A percentile compares a stretch with the other conserved stretches of the same genome.
These are phyloP conservation scores for Euphorbia pulcherrima DNA, from an alignment of 345 rosid genomes.

Conservation along the genomic window DNA sequence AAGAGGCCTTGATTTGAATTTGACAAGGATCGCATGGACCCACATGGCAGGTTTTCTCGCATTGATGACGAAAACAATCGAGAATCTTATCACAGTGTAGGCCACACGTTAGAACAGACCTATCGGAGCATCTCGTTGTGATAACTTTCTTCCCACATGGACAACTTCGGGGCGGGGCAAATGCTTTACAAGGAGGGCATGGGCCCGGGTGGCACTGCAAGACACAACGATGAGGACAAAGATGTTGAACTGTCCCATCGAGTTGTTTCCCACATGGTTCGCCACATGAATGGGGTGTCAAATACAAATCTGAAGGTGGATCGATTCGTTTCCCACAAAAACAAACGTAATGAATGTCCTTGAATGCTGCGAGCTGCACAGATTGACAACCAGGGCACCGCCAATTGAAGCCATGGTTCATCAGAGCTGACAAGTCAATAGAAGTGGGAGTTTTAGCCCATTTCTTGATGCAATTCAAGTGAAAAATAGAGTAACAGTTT, in stretches of 20 bases:
- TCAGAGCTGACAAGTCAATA: conserved; percentile 68
- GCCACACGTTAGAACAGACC: conserved; percentile 71
- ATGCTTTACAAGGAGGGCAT: conserved; percentile 94
- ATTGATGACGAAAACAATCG: conserved; percentile 67
- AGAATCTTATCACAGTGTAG: conserved; percentile 72
- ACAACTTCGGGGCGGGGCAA: conserved; percentile 75
- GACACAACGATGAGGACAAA: conserved; percentile 87
- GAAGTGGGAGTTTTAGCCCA: conserved; percentile 98
- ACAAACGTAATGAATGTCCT: conserved; percentile 75
- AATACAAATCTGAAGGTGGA: conserved; percentile 83
- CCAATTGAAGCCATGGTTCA: conserved; percentile 87
- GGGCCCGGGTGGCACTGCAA: conserved; percentile 99
- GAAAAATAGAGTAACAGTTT: conserved; percentile 90
- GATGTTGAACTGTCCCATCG: conserved; percentile 43
- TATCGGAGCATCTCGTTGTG: conserved; percentile 85
- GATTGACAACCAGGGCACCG: conserved; percentile 96
- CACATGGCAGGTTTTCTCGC: conserved; percentile 67
- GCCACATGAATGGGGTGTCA: conserved; percentile 97
- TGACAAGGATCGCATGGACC: conserved; percentile 83
- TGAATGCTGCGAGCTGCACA: conserved; percentile 67
- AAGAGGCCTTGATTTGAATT: conserved; percentile 58
- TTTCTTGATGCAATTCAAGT: conserved; percentile 83
- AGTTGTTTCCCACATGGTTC: conserved; percentile 94
- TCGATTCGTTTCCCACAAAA: conserved; percentile 81
- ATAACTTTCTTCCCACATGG: conserved; percentile 83